Conservation (phyloP, 805 yeast genomes). For the Wickerhamomyces canadensis region DNA sequence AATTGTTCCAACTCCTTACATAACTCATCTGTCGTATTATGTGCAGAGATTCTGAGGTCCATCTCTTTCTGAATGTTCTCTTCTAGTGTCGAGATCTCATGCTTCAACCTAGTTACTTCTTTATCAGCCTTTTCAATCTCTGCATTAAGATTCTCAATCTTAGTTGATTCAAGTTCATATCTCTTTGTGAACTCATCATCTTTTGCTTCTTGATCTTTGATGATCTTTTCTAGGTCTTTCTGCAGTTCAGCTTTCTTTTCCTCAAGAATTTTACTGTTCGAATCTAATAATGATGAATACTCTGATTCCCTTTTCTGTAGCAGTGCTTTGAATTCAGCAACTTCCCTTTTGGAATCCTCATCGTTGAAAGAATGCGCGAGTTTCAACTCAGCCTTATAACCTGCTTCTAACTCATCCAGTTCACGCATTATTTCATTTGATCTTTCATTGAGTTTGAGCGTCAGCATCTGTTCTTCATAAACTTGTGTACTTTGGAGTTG, state of each 20-base stretch:
- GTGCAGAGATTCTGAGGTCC: background rate
- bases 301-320: slow-evolving; percentile 5
- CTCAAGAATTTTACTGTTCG: background rate
- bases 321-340: slow-evolving; percentile 14
- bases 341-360: slow-evolving; percentile 18
- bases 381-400: slow-evolving; percentile 2
- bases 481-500: slow-evolving; percentile 2
- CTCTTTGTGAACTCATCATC: slow-evolving; percentile 25
- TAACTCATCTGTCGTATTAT: slow-evolving; percentile 1
- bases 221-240: slow-evolving; percentile 13
- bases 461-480: slow-evolving; percentile 13
- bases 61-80: slow-evolving; percentile 2
- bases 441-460: slow-evolving; percentile 24
- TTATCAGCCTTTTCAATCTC: slow-evolving; percentile 3
- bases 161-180: slow-evolving; percentile 22
- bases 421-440: slow-evolving; percentile 23
- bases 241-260: slow-evolving; percentile 9
- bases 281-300: background rate
- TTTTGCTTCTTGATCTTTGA: slow-evolving; percentile 24
- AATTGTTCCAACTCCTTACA: slow-evolving; percentile 19
- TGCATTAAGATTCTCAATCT: slow-evolving; percentile 14
- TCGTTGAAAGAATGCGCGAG: slow-evolving; percentile 12
- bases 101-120: background rate
- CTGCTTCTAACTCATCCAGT: slow-evolving; percentile 29
- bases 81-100: slow-evolving; percentile 1